phyloP scores from a whole-genome alignment of 2,329 filamentous ascomycete genomes.

The Calonectria fujianensis region DNA sequence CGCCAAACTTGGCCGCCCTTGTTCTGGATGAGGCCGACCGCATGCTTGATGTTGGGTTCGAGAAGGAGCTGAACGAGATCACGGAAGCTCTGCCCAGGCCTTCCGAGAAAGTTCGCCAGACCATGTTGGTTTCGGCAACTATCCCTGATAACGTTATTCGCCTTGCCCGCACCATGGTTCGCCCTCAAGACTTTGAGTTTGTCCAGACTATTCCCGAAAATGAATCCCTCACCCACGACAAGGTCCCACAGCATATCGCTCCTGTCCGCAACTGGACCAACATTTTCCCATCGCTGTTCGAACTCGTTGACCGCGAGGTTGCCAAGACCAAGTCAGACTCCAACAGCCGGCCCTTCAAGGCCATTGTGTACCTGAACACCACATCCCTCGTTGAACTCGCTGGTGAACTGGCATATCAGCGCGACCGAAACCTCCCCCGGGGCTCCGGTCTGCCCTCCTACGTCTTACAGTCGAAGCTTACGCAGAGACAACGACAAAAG shows the following conservation, averaged over 20 bases:
- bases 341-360: conserved; percentile 84
- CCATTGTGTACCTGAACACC: conserved; percentile 93
- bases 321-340: conserved; percentile 63
- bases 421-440: conserved; percentile 61
- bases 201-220: conserved; percentile 90
- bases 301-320: conserved; percentile 81
- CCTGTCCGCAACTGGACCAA: conserved; percentile 83
- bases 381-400: conserved; percentile 83
- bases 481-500: conserved; percentile 80
- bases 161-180: conserved; percentile 86
- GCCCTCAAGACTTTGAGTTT: conserved; percentile 87
- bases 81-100: conserved; percentile 77
- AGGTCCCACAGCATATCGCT: conserved; percentile 87
- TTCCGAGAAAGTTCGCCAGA: conserved; percentile 83
- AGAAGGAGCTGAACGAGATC: conserved; percentile 79
- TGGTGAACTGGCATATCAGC: conserved; percentile 69
- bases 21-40: conserved; percentile 98
- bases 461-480: conserved; percentile 85
- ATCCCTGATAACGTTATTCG: conserved; percentile 88
- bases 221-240: conserved; percentile 89
- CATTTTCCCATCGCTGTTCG: conserved; percentile 83
- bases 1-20: conserved; percentile 90
- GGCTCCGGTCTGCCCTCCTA: conserved; percentile 62
- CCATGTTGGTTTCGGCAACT: conserved; percentile 96
- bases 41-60: conserved; percentile 96